Evolutionary conservation across 2,329 filamentous ascomycete genomes (phyloP).

Genomic region (Thyridium curvatum): DNA sequence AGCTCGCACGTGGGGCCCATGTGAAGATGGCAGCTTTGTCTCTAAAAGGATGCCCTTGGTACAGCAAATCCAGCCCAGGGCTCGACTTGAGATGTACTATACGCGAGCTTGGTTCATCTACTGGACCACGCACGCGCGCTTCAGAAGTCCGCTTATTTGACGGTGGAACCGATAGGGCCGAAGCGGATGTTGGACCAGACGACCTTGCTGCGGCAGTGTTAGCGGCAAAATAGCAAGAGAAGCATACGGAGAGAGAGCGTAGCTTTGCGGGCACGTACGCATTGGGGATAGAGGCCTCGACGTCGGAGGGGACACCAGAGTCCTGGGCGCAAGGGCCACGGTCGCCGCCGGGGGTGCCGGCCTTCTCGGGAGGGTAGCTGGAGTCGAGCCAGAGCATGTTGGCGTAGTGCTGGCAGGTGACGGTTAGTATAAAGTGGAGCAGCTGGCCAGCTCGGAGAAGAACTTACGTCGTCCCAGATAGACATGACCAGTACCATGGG

Average conservation of each 20-base stretch:
- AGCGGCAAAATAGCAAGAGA: background rate
- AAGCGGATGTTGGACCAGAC: slow-evolving; percentile 37
- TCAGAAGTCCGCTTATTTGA: slow-evolving; percentile 9
- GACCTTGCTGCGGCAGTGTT: slow-evolving; percentile 28
- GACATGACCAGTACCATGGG: slow-evolving; percentile 62
- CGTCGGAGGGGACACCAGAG: slow-evolving; percentile 35
- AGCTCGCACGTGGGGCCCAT: too few relatives aligned
- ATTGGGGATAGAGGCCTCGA: slow-evolving; percentile 27
- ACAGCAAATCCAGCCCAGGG: too few relatives aligned
- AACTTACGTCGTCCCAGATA: slow-evolving; percentile 39
- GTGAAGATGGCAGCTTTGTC: too few relatives aligned
- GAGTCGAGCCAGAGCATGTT: slow-evolving; percentile 61
- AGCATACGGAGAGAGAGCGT: background rate
- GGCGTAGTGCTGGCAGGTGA: slow-evolving; percentile 2
- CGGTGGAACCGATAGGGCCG: slow-evolving; percentile 17
- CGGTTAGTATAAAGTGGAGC: background rate
- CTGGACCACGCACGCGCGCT: too few relatives aligned
- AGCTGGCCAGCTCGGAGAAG: too few relatives aligned
- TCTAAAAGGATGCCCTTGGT: too few relatives aligned
- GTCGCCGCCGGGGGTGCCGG: slow-evolving; percentile 27
- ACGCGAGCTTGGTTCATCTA: too few relatives aligned
- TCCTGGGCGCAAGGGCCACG: slow-evolving; percentile 38
- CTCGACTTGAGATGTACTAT: too few relatives aligned
- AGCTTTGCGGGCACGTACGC: slow-evolving; percentile 30
- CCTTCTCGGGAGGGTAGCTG: slow-evolving; percentile 35